These are phyloP conservation scores for Chaetoceros tenuissimus DNA, from an alignment of 108 stramenopile genomes.

Conservation along the genomic window DNA sequence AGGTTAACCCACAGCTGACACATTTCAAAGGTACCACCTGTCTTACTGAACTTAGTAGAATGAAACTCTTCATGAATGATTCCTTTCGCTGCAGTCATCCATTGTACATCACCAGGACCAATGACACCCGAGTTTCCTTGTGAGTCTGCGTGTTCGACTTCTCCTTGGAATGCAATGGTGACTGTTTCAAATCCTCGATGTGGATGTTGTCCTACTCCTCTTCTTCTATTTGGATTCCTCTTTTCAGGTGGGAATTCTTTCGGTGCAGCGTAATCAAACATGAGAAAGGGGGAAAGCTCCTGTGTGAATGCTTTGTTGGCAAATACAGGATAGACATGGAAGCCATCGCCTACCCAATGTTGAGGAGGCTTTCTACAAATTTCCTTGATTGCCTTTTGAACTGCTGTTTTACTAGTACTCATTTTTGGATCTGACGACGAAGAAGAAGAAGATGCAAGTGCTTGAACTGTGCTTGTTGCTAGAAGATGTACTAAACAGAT, in stretches of 20 bases:
- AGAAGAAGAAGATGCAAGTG: no score
- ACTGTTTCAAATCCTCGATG: slow-evolving; percentile 90
- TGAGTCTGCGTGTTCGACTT: slow-evolving; percentile 83
- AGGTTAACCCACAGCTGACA: slow-evolving; percentile 90
- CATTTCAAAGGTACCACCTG: slow-evolving; percentile 74
- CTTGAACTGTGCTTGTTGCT: no score
- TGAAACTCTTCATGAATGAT: slow-evolving; percentile 90
- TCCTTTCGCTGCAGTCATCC: slow-evolving; percentile 93
- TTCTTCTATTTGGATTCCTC: slow-evolving; percentile 17
- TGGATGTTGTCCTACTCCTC: slow-evolving; percentile 80
- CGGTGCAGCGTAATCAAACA: slow-evolving; percentile 83
- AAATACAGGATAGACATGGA: slow-evolving; percentile 65
- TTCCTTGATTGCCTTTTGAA: slow-evolving; percentile 18
- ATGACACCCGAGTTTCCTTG: slow-evolving; percentile 67
- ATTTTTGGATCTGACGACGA: no score
- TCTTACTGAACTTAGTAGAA: slow-evolving; percentile 40
- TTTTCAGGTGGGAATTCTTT: slow-evolving; percentile 34
- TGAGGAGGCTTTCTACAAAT: slow-evolving; percentile 29
- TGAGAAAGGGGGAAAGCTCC: slow-evolving; percentile 66
- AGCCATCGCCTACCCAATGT: slow-evolving; percentile 84
- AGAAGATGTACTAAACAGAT: no score
- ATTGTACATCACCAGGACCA: slow-evolving; percentile 80
- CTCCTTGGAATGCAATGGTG: slow-evolving; percentile 85
- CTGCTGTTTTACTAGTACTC: no score
- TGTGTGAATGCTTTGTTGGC: slow-evolving; percentile 70